Conservation (phyloP, 2,329 filamentous ascomycete genomes). For the Fusarium ambrosium region DNA sequence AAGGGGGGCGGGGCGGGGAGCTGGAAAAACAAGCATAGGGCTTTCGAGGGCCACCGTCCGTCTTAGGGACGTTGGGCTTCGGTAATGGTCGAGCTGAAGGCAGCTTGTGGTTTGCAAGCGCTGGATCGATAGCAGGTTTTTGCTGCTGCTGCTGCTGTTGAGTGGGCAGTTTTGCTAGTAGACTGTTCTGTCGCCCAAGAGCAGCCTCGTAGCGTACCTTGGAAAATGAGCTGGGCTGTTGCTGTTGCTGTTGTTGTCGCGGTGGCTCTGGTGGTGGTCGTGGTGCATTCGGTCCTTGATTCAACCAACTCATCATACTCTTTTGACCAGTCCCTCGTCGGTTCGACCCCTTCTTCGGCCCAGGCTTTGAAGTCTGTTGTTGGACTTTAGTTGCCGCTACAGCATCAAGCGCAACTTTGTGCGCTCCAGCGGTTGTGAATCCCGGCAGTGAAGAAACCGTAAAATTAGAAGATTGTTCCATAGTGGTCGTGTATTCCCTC, state of each 20-base stretch:
- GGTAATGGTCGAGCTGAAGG: conserved; percentile 52
- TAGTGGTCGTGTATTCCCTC: conserved; percentile 69
- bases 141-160: conserved; percentile 19
- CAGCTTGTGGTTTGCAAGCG: conserved; percentile 58
- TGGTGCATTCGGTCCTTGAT: conserved; percentile 36
- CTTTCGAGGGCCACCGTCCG: conserved; percentile 50
- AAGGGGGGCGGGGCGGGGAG: conserved; percentile 60
- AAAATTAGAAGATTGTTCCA: conserved; percentile 70
- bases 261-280: conserved; percentile 22
- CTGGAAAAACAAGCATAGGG: conserved; percentile 72
- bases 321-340: conserved; percentile 56
- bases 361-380: conserved; percentile 29
- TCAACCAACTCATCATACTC: conserved; percentile 59
- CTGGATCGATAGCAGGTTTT: conserved; percentile 47
- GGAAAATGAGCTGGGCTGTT: conserved; percentile 33
- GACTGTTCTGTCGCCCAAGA: conserved; percentile 37
- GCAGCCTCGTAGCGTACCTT: conserved; percentile 47
- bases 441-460: conserved; percentile 69
- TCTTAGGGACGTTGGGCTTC: conserved; percentile 50
- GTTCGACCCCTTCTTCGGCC: conserved; percentile 46
- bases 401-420: conserved; percentile 58
- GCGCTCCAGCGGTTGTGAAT: conserved; percentile 73
- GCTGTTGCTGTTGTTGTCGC: conserved; percentile 17
- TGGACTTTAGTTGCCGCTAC: conserved; percentile 37
- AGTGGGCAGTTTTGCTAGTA: conserved; percentile 7